phyloP scores from a whole-genome alignment of 495 filamentous ascomycete species.

The Aspergillus ostianus region DNA sequence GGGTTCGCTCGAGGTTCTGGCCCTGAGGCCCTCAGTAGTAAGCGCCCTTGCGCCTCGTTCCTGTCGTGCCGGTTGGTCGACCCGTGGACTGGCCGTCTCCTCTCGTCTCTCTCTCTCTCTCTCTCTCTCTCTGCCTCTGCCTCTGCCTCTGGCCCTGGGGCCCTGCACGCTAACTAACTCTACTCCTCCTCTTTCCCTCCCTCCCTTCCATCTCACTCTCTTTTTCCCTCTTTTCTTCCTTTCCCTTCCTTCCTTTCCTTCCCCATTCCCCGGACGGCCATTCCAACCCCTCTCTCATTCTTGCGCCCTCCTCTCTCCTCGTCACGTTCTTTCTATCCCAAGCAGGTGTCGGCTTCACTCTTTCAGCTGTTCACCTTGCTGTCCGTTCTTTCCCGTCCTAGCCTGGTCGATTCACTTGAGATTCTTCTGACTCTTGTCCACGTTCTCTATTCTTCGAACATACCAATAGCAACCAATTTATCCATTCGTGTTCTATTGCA shows the following conservation, averaged over 20 bases:
- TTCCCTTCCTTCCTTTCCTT: conserved; percentile 49
- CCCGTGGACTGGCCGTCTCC: neutral
- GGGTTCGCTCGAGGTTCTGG: conserved; percentile 19
- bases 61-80: conserved; percentile 12
- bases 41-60: conserved; percentile 26
- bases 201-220: conserved; percentile 8
- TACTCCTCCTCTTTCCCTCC: conserved; percentile 23
- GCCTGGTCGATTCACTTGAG: conserved; percentile 10
- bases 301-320: conserved; percentile 24
- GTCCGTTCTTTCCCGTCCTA: conserved; percentile 48
- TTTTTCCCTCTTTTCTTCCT: conserved; percentile 45
- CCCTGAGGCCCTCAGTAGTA: conserved; percentile 10
- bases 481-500: neutral
- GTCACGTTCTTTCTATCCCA: conserved; percentile 26
- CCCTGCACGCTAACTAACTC: conserved; percentile 6
- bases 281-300: conserved; percentile 41
- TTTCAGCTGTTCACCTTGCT: conserved; percentile 64
- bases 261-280: conserved; percentile 20
- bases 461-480: neutral
- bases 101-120: too few relatives aligned
- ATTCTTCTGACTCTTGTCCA: neutral
- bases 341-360: conserved; percentile 81
- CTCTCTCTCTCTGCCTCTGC: too few relatives aligned
- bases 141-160: neutral
- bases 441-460: neutral